A percentile compares a stretch with the other conserved stretches of the same genome.
Conservation (phyloP, 2,329 filamentous ascomycete genomes). For the Chaetomium olivaceum region DNA sequence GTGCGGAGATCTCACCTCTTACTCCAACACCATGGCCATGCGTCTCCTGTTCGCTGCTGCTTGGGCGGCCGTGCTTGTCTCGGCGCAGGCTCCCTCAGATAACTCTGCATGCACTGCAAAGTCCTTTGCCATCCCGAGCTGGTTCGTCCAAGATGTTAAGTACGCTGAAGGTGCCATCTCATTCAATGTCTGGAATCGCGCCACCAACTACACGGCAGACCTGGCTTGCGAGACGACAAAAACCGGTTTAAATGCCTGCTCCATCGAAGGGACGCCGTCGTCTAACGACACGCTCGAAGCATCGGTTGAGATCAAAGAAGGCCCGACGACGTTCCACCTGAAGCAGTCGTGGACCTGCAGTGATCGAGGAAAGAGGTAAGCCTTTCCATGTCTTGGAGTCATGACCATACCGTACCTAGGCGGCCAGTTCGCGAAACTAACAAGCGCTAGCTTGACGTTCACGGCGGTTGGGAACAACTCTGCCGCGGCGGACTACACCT, state of each 20-base stretch:
- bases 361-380: constrained; percentile 27
- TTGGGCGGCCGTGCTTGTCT: constrained; percentile 13
- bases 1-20: not conserved
- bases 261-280: not conserved
- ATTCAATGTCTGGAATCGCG: constrained; percentile 31
- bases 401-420: not conserved
- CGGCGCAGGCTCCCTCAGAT: constrained; percentile 9
- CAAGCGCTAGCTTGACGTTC: constrained; percentile 24
- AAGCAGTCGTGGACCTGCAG: constrained; percentile 32
- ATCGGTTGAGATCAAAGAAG: constrained; percentile 15
- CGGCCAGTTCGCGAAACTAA: not conserved
- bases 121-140: constrained; percentile 34
- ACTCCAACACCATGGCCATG: not conserved
- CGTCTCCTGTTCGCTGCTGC: constrained; percentile 9
- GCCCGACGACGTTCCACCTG: constrained; percentile 20
- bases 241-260: constrained; percentile 23
- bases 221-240: constrained; percentile 21
- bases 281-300: constrained; percentile 20
- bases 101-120: constrained; percentile 29
- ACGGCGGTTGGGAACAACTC: constrained; percentile 28
- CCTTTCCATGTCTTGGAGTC: not conserved
- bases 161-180: constrained; percentile 8
- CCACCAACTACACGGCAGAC: constrained; percentile 26
- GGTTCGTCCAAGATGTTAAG: constrained; percentile 31
- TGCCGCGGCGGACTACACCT: constrained; percentile 18